phyloP scores from a whole-genome alignment of 2,329 filamentous ascomycete species.

The Fusarium sp. region DNA sequence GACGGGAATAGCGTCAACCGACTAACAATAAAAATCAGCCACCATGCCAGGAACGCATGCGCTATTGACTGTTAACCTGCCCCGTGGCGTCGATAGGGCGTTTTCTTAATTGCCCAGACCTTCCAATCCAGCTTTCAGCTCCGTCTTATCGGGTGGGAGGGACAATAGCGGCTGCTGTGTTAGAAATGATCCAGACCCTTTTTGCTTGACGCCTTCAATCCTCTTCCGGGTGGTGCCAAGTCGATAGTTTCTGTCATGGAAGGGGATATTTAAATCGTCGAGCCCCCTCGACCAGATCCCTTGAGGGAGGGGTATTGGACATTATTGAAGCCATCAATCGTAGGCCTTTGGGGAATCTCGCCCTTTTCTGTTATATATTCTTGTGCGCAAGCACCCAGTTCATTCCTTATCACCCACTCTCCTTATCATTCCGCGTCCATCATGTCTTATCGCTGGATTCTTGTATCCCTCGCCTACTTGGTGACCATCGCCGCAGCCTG shows the following conservation, averaged over 20 bases:
- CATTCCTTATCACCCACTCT: conserved; percentile 2
- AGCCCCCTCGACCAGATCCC: background rate
- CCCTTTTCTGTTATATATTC: background rate
- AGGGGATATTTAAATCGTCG: background rate
- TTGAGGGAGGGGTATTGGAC: background rate
- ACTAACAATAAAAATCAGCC: conserved; percentile 1
- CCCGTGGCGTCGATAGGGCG: conserved; percentile 9
- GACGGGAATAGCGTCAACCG: background rate
- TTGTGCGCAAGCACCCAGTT: conserved; percentile 14
- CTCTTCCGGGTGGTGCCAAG: background rate
- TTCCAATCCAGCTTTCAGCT: background rate
- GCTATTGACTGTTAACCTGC: background rate
- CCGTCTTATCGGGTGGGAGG: conserved; percentile 8
- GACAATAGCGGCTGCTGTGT: conserved; percentile 2
- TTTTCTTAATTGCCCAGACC: background rate
- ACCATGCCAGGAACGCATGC: conserved; percentile 18
- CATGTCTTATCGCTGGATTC: conserved; percentile 38
- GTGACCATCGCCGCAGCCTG: conserved; percentile 49
- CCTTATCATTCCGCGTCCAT: background rate
- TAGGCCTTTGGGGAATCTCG: background rate
- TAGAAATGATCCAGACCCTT: conserved; percentile 17
- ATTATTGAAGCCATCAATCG: background rate
- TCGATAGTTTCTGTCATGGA: conserved; percentile 1
- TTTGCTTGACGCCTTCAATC: background rate
- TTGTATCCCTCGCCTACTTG: conserved; percentile 45